Conservation (phyloP, 306 rosid genomes). For the Gastrolobium villosum region DNA sequence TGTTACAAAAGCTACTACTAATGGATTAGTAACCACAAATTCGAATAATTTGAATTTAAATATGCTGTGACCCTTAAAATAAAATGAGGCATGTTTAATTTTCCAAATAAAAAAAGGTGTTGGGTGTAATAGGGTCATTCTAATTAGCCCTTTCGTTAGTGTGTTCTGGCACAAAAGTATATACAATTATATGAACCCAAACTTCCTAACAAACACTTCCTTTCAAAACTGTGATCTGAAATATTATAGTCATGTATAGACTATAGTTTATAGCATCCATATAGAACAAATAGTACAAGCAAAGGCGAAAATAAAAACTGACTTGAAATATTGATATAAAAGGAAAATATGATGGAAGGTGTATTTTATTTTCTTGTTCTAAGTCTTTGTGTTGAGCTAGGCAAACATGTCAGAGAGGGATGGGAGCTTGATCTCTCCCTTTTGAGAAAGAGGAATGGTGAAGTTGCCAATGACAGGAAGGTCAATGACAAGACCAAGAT, state of each 20-base stretch:
- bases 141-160: too few relatives aligned
- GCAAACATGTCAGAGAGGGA: slow-evolving; percentile 59
- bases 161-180: not conserved
- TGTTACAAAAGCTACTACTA: too few relatives aligned
- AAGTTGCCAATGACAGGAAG: slow-evolving; percentile 83
- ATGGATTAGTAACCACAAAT: too few relatives aligned
- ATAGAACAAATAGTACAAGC: not conserved
- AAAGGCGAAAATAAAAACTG: not conserved
- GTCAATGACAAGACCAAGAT: slow-evolving; percentile 64
- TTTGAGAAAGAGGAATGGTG: slow-evolving; percentile 79
- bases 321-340: not conserved
- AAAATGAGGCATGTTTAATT: too few relatives aligned
- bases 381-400: not conserved
- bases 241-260: not conserved
- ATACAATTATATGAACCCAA: not conserved
- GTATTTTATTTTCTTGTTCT: not conserved
- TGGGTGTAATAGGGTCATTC: too few relatives aligned
- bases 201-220: not conserved
- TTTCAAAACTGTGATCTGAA: slow-evolving; percentile 2
- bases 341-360: not conserved
- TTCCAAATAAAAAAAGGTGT: not conserved
- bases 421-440: slow-evolving; percentile 94
- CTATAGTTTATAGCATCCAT: not conserved
- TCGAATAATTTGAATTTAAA: too few relatives aligned
- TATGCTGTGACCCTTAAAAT: too few relatives aligned